Evolutionary conservation across 768 basidiomycete species (phyloP).

Genomic region (Naganishia vishniacii): DNA sequence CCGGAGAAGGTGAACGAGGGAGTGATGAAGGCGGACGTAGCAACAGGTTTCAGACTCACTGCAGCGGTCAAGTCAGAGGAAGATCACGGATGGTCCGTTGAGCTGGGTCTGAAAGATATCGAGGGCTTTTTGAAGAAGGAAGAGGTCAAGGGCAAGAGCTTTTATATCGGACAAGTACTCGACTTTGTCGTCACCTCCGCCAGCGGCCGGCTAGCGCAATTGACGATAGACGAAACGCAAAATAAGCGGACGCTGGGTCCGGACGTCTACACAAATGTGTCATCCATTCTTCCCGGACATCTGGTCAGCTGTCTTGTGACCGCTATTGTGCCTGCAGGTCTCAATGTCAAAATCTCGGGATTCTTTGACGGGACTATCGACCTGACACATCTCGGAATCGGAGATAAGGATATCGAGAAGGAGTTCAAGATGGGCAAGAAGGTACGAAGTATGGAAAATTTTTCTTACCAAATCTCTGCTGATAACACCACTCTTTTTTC

Average conservation of each 20-base stretch:
- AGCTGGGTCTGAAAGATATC: slow-evolving; percentile 70
- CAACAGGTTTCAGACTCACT: slow-evolving; percentile 52
- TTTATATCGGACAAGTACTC: slow-evolving; percentile 58
- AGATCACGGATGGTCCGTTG: slow-evolving; percentile 89
- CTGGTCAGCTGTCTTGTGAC: slow-evolving; percentile 79
- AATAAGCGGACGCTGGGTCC: slow-evolving; percentile 40
- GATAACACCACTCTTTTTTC: neutral
- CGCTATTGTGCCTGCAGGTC: slow-evolving; percentile 63
- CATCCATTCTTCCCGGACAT: slow-evolving; percentile 77
- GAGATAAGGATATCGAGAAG: slow-evolving; percentile 49
- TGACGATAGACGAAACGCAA: slow-evolving; percentile 56
- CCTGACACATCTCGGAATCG: slow-evolving; percentile 61
- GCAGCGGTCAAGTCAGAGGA: slow-evolving; percentile 77
- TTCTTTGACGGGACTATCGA: slow-evolving; percentile 90
- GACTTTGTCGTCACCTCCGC: slow-evolving; percentile 63
- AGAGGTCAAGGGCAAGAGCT: slow-evolving; percentile 51
- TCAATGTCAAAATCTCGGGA: slow-evolving; percentile 82
- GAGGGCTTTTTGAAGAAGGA: slow-evolving; percentile 81
- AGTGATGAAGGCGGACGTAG: slow-evolving; percentile 70
- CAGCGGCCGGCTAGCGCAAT: slow-evolving; percentile 73
- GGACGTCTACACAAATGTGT: slow-evolving; percentile 54
- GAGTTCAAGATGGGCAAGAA: slow-evolving; percentile 52
- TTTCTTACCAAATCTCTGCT: too few relatives aligned
- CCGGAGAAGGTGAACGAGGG: slow-evolving; percentile 81
- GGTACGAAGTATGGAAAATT: slow-evolving; percentile 15